These are phyloP conservation scores for Bathelium albidoporum DNA, from an alignment of 495 filamentous ascomycete genomes.

Conservation along the genomic window DNA sequence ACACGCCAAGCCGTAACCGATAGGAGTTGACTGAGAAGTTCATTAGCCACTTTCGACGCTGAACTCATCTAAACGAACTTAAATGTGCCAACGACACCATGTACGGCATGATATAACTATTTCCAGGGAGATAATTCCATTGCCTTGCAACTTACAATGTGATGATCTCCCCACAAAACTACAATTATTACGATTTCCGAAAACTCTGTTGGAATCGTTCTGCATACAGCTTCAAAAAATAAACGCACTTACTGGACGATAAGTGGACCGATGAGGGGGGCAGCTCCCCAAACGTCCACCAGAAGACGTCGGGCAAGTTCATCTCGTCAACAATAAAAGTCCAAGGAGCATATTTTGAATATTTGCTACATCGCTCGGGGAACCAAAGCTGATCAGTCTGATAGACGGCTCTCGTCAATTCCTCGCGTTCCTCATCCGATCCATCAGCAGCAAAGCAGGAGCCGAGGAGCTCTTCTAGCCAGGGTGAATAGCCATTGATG, in stretches of 20 bases:
- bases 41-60: not conserved
- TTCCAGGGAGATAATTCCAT: no score
- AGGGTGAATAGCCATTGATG: slow-evolving; percentile 19
- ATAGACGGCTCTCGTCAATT: slow-evolving; percentile 17
- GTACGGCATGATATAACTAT: no score
- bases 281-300: slow-evolving; percentile 18
- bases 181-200: not conserved
- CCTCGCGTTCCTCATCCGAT: slow-evolving; percentile 18
- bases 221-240: not conserved
- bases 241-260: not conserved
- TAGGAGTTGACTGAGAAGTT: slow-evolving; percentile 8
- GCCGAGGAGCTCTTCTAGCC: slow-evolving; percentile 16
- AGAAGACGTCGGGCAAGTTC: slow-evolving; percentile 23
- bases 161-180: not conserved
- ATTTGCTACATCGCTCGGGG: slow-evolving; percentile 14
- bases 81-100: no score
- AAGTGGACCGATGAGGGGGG: slow-evolving; percentile 9
- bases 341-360: slow-evolving; percentile 15
- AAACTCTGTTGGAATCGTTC: not conserved
- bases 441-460: slow-evolving; percentile 18
- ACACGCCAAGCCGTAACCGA: slow-evolving; percentile 20
- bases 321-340: slow-evolving; percentile 21
- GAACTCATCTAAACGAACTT: no score
- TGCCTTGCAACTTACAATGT: no score
- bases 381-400: slow-evolving; percentile 8